phyloP scores from a whole-genome alignment of 176 grass and related monocot genomes.

The Sorghum bicolor region Sorghum_bicolor_NCBIv3 NC_012870.2:58466501-58467000 shows the following conservation, averaged over 20 bases:
- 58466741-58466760: conserved; percentile 12
- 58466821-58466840: conserved; percentile 39
- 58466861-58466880: conserved; percentile 27
- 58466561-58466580: background rate
- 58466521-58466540: background rate
- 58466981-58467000: conserved; percentile 75
- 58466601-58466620: background rate
- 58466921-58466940: conserved; percentile 22
- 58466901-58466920: conserved; percentile 24
- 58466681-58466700: background rate
- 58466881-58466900: conserved; percentile 46
- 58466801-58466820: conserved; percentile 38
- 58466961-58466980: conserved; percentile 65
- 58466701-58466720: background rate
- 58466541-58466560: background rate
- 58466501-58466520: background rate
- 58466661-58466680: background rate
- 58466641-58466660: background rate
- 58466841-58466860: conserved; percentile 4
- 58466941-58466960: conserved; percentile 29
- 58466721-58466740: conserved; percentile 29
- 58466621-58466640: background rate
- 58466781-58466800: conserved; percentile 25
- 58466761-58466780: background rate
- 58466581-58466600: background rate